Percentiles rank a stretch among this genome's conserved stretches.
Conservation (phyloP, 768 basidiomycete species). For the Suillus placidus region DNA sequence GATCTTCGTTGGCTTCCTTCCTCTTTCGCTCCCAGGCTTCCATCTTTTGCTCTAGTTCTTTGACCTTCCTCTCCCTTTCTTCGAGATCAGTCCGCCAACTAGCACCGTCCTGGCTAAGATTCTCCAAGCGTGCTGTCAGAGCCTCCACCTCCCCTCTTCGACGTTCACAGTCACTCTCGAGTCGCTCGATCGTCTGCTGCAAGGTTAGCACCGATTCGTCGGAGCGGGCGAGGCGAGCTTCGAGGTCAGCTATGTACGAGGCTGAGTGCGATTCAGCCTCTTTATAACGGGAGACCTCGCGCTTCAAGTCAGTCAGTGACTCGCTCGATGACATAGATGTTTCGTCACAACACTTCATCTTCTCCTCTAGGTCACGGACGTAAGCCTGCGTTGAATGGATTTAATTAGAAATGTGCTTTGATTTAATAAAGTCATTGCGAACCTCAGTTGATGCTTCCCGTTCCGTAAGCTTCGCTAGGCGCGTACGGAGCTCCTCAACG, state of each 20-base stretch:
- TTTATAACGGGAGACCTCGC: conserved; percentile 77
- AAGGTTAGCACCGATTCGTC: conserved; percentile 77
- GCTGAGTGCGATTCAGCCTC: conserved; percentile 72
- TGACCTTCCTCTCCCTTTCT: conserved; percentile 74
- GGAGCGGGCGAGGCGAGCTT: conserved; percentile 74
- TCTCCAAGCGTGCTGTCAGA: conserved; percentile 71
- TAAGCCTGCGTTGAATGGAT: conserved; percentile 64
- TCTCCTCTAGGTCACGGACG: conserved; percentile 90
- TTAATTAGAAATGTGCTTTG: conserved; percentile 7
- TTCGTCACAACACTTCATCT: conserved; percentile 85
- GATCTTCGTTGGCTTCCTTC: conserved; percentile 65
- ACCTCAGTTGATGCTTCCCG: conserved; percentile 93
- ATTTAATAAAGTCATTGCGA: conserved; percentile 9
- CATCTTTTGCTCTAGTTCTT: conserved; percentile 78
- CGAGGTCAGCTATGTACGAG: conserved; percentile 86
- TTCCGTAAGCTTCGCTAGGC: conserved; percentile 83
- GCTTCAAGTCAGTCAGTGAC: conserved; percentile 80
- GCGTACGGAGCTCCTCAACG: conserved; percentile 79
- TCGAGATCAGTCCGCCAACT: conserved; percentile 87
- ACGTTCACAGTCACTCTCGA: conserved; percentile 78
- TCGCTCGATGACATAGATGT: conserved; percentile 73
- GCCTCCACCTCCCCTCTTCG: conserved; percentile 71
- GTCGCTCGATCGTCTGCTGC: conserved; percentile 67
- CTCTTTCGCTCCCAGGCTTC: conserved; percentile 76
- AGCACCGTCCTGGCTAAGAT: conserved; percentile 72